Conservation (phyloP, 768 basidiomycete genomes). For the Pleurotus pulmonarius region DNA sequence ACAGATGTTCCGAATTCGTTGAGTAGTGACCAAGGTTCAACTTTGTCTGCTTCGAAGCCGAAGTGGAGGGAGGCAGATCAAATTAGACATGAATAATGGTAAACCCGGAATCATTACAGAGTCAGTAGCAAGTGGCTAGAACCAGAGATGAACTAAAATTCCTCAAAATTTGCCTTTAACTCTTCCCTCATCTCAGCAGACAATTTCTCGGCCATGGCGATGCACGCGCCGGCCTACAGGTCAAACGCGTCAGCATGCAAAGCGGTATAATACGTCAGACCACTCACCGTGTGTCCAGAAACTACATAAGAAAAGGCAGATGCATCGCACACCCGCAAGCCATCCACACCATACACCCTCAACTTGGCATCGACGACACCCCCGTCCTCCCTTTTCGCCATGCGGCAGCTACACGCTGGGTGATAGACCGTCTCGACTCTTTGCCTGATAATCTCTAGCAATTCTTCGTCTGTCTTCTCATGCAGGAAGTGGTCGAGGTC, state of each 20-base stretch:
- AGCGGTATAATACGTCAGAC: not conserved
- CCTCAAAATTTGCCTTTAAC: conserved; percentile 7
- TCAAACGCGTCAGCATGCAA: conserved; percentile 1
- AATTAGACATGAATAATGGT: not conserved
- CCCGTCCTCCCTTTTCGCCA: conserved; percentile 34
- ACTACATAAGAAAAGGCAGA: conserved; percentile 37
- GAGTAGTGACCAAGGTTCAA: no score
- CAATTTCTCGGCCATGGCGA: conserved; percentile 30
- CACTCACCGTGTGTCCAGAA: conserved; percentile 37
- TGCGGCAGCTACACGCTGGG: conserved; percentile 40
- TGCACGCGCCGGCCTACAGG: conserved; percentile 27
- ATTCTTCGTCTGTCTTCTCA: conserved; percentile 32
- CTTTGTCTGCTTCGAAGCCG: no score
- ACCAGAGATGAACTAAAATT: conserved; percentile 12
- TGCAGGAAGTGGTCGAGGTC: conserved; percentile 38
- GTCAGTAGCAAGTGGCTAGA: no score
- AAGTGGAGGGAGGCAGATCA: no score
- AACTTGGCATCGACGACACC: conserved; percentile 43
- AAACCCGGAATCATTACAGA: no score
- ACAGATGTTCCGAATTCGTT: no score
- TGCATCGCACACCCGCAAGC: conserved; percentile 38
- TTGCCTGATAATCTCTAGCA: conserved; percentile 33
- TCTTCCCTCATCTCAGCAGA: conserved; percentile 28
- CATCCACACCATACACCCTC: conserved; percentile 39
- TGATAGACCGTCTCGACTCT: conserved; percentile 45